phyloP scores from a whole-genome alignment of 371 early-diverging fungal genomes.

The Rhizopus sp. region DNA sequence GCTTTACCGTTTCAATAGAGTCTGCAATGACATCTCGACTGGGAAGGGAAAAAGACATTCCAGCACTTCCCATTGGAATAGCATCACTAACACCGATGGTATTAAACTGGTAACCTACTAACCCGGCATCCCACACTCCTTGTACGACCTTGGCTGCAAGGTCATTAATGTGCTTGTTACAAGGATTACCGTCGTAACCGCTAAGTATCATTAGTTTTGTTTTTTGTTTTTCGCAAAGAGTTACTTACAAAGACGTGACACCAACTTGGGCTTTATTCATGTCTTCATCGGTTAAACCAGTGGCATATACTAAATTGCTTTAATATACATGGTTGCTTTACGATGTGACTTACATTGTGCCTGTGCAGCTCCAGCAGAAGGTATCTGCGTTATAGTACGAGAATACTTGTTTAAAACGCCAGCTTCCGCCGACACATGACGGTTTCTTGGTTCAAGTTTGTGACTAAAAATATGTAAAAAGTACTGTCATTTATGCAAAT shows the following conservation, averaged over 20 bases:
- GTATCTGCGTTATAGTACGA: constrained; percentile 84
- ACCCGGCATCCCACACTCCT: constrained; percentile 83
- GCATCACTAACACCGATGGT: constrained; percentile 96
- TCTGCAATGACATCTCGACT: constrained; percentile 96
- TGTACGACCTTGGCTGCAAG: constrained; percentile 85
- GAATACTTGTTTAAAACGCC: constrained; percentile 73
- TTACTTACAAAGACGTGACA: constrained; percentile 82
- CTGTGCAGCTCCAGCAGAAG: constrained; percentile 91
- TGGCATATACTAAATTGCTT: constrained; percentile 73
- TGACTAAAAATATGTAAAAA: constrained; percentile 22
- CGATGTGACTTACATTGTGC: constrained; percentile 81
- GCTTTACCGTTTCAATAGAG: constrained; percentile 88
- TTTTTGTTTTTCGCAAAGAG: not conserved
- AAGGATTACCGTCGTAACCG: constrained; percentile 72
- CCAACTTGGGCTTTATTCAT: constrained; percentile 89
- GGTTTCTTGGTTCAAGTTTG: constrained; percentile 40
- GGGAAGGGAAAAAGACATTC: constrained; percentile 94
- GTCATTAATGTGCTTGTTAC: constrained; percentile 96
- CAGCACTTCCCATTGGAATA: constrained; percentile 92
- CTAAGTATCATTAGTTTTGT: constrained; percentile 10
- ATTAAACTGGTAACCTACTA: constrained; percentile 93
- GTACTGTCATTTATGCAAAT: not conserved
- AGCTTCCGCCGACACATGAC: constrained; percentile 20
- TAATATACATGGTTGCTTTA: not conserved
- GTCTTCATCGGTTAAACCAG: constrained; percentile 78